Evolutionary conservation across 306 rosid species (phyloP).

Genomic region (Quercus berberidifolia): DNA sequence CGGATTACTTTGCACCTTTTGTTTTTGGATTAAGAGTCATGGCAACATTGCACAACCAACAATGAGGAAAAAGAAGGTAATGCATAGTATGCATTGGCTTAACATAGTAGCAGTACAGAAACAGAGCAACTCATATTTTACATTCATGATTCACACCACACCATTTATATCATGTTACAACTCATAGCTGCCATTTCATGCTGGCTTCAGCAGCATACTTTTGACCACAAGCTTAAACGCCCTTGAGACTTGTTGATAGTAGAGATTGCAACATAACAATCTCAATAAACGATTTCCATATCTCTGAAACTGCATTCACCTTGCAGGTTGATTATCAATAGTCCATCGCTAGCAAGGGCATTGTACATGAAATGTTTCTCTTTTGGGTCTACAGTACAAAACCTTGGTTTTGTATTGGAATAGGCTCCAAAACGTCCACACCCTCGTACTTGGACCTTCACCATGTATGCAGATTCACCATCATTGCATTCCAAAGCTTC

Average conservation of each 20-base stretch:
- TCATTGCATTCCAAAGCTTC: slow-evolving; percentile 35
- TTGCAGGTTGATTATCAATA: slow-evolving; percentile 40
- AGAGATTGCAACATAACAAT: not conserved
- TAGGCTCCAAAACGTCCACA: slow-evolving; percentile 60
- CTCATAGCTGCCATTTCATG: too few species aligned
- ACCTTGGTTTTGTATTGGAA: slow-evolving; percentile 47
- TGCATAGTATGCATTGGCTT: too few species aligned
- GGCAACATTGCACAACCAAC: too few species aligned
- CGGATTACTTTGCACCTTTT: too few species aligned
- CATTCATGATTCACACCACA: too few species aligned
- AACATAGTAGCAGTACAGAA: too few species aligned
- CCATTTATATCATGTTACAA: too few species aligned
- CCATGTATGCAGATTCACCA: slow-evolving; percentile 20
- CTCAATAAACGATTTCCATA: slow-evolving; percentile 41
- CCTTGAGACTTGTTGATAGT: too few species aligned
- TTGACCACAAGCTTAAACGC: not conserved
- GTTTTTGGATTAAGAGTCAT: too few species aligned
- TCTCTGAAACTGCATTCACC: slow-evolving; percentile 38
- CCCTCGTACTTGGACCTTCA: slow-evolving; percentile 43
- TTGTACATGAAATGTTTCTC: slow-evolving; percentile 45
- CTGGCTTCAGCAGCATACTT: not conserved
- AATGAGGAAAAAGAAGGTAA: too few species aligned
- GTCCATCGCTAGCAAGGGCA: slow-evolving; percentile 31
- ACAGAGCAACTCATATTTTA: too few species aligned
- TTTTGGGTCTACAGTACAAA: slow-evolving; percentile 44